Conservation (phyloP, 148 eudicot species). For the Dysphania ambrosioides region DNA sequence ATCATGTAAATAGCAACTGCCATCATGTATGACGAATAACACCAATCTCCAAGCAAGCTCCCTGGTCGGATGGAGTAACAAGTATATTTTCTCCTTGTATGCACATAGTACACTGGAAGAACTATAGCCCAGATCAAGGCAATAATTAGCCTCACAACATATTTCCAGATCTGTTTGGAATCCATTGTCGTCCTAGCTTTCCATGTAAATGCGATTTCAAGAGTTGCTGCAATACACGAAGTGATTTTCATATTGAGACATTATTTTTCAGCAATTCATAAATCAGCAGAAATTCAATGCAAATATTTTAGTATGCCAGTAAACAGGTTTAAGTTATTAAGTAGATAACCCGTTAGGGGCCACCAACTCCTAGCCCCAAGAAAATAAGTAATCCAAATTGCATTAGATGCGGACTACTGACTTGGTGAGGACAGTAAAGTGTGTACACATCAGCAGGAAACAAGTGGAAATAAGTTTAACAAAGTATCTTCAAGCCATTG, state of each 20-base stretch:
- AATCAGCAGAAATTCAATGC: neutral
- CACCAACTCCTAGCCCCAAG: too few relatives aligned
- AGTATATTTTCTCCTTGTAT: conserved; percentile 70
- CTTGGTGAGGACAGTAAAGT: too few relatives aligned
- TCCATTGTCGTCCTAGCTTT: conserved; percentile 75
- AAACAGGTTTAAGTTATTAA: too few relatives aligned
- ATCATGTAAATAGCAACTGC: conserved; percentile 76
- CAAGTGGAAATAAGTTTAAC: too few relatives aligned
- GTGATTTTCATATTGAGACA: conserved; percentile 12
- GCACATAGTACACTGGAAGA: conserved; percentile 70
- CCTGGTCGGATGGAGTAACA: conserved; percentile 56
- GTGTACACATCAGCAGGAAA: too few relatives aligned
- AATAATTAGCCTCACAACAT: conserved; percentile 53
- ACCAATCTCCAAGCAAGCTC: conserved; percentile 94
- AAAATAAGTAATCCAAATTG: too few relatives aligned
- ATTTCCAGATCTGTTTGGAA: conserved; percentile 41
- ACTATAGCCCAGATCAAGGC: conserved; percentile 74
- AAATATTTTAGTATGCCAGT: neutral
- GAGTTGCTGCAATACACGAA: conserved; percentile 52
- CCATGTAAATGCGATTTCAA: conserved; percentile 83
- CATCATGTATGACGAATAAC: conserved; percentile 90
- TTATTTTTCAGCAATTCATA: neutral
- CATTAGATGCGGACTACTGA: too few relatives aligned
- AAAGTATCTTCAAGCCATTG: too few relatives aligned
- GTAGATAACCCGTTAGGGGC: neutral